Conservation (phyloP, 1,139 yeast species). For the Scheffersomyces lignicola region DNA sequence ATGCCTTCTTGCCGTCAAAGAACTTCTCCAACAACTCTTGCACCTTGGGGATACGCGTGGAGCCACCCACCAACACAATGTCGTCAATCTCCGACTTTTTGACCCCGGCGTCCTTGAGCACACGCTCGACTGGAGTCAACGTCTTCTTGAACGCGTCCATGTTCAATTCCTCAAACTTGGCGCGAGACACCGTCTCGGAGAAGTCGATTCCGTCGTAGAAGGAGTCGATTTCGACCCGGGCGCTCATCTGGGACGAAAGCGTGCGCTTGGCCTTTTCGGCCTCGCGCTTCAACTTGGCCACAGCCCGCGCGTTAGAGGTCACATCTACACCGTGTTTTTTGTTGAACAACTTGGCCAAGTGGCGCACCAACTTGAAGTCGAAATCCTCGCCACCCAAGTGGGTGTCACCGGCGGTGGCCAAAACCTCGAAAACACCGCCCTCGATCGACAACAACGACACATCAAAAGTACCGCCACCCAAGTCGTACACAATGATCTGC, state of each 20-base stretch:
- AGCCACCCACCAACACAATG: constrained; percentile 95
- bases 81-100: constrained; percentile 84
- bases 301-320: constrained; percentile 70
- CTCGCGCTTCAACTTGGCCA: constrained; percentile 90
- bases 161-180: constrained; percentile 93
- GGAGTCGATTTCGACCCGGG: constrained; percentile 92
- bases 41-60: constrained; percentile 97
- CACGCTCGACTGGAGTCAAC: constrained; percentile 90
- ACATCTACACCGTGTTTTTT: constrained; percentile 85
- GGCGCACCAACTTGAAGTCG: constrained; percentile 84
- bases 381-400: constrained; percentile 88
- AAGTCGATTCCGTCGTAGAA: constrained; percentile 95
- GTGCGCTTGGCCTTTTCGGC: constrained; percentile 97
- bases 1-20: constrained; percentile 91
- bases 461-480: constrained; percentile 59
- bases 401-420: constrained; percentile 56
- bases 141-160: constrained; percentile 85
- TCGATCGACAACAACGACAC: constrained; percentile 51
- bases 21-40: constrained; percentile 84
- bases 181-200: constrained; percentile 89
- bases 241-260: constrained; percentile 83
- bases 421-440: constrained; percentile 55
- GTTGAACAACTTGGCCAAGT: constrained; percentile 81
- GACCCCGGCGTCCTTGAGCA: constrained; percentile 83
- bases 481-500: constrained; percentile 52